These are phyloP conservation scores for Thalia dealbata DNA, from an alignment of 176 grass and related monocot species.

Conservation along the genomic window DNA sequence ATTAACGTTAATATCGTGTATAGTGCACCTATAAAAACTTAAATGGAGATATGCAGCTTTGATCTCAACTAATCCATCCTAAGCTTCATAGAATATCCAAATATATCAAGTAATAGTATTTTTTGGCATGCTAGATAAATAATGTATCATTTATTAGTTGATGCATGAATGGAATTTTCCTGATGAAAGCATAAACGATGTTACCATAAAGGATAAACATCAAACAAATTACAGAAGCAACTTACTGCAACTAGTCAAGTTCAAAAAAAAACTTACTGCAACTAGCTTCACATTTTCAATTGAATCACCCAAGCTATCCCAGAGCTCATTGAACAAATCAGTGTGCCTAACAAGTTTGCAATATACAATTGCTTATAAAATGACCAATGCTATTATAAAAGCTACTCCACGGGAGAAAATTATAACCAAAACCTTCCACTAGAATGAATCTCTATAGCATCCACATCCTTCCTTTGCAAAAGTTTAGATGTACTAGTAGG, in stretches of 20 bases:
- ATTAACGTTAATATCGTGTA: no score
- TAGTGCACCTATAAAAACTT: no score
- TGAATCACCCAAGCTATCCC: slow-evolving; percentile 54
- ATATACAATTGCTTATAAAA: neutral
- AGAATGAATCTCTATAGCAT: slow-evolving; percentile 93
- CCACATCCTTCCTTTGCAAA: slow-evolving; percentile 63
- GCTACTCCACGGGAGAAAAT: neutral
- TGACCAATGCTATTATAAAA: neutral
- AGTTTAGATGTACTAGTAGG: slow-evolving; percentile 54
- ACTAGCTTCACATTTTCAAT: slow-evolving; percentile 55
- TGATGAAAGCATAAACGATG: neutral
- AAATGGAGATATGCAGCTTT: neutral
- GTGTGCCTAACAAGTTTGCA: slow-evolving; percentile 41
- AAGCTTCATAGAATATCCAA: neutral
- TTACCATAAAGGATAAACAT: neutral
- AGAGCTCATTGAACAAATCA: slow-evolving; percentile 63
- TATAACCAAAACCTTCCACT: slow-evolving; percentile 42
- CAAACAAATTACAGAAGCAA: neutral
- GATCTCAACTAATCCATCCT: neutral
- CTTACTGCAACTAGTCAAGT: slow-evolving; percentile 79
- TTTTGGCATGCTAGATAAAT: neutral
- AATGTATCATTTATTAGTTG: neutral
- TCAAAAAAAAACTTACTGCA: slow-evolving; percentile 78
- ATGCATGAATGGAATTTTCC: neutral
- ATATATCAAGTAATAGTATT: neutral